Conservation (phyloP, 306 rosid species). For the Heteromeles arbutifolia region DNA sequence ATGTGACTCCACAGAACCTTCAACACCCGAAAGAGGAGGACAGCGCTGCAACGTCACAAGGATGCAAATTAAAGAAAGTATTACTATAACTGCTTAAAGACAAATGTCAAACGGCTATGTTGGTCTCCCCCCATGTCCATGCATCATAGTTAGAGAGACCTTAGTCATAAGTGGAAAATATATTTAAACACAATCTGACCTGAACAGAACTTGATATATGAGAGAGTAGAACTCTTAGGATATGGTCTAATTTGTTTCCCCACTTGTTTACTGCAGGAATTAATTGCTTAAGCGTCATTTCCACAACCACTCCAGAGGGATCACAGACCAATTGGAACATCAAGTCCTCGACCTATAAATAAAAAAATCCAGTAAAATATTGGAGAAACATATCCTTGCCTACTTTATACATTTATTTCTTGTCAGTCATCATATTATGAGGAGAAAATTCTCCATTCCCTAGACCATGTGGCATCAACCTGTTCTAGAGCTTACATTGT, state of each 20-base stretch:
- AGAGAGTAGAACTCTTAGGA: conserved; percentile 59
- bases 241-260: conserved; percentile 85
- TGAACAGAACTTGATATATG: conserved; percentile 65
- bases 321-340: conserved; percentile 94
- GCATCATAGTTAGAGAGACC: background rate
- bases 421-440: conserved; percentile 38
- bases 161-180: conserved; percentile 7
- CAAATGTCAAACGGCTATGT: too few relatives aligned
- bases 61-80: conserved; percentile 8
- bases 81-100: background rate
- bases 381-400: conserved; percentile 25
- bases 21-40: conserved; percentile 97
- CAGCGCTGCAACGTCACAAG: conserved; percentile 58
- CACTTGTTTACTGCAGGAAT: conserved; percentile 83
- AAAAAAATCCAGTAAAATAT: conserved; percentile 28
- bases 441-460: conserved; percentile 67
- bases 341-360: conserved; percentile 86
- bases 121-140: too few relatives aligned
- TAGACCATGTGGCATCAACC: conserved; percentile 78
- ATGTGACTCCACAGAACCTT: conserved; percentile 88
- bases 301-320: conserved; percentile 95
- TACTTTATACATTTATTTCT: conserved; percentile 17
- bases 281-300: conserved; percentile 67
- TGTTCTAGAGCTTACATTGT: conserved; percentile 96
- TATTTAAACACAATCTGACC: conserved; percentile 38